Conservation (phyloP, 2,329 filamentous ascomycete species). For the Trichophaea hybrida region DNA sequence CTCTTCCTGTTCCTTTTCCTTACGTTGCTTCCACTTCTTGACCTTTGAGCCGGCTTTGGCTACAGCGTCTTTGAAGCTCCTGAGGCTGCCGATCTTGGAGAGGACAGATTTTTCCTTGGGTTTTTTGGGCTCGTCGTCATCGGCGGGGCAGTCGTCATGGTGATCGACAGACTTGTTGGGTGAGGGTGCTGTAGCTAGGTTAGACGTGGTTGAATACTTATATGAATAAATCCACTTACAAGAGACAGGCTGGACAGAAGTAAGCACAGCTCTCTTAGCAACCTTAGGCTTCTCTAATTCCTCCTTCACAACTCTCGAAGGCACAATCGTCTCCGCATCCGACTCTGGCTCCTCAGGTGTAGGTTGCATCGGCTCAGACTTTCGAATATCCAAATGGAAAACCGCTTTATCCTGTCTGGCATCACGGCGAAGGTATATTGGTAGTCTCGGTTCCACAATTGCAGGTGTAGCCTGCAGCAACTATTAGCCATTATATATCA, state of each 20-base stretch:
- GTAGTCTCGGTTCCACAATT: not conserved
- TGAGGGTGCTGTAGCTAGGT: not conserved
- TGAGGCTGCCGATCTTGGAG: slow-evolving; percentile 8
- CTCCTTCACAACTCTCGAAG: slow-evolving; percentile 4
- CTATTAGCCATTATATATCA: slow-evolving; percentile 13
- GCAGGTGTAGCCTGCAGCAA: slow-evolving; percentile 9
- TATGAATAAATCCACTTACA: not conserved
- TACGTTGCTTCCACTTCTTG: slow-evolving; percentile 9
- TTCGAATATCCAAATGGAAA: slow-evolving; percentile 7
- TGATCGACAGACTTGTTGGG: not conserved
- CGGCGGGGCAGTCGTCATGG: slow-evolving; percentile 1
- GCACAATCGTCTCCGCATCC: slow-evolving; percentile 1
- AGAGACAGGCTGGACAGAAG: slow-evolving; percentile 6
- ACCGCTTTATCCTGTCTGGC: not conserved
- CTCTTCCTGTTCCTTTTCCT: slow-evolving; percentile 6
- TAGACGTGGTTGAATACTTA: not conserved
- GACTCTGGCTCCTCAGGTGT: slow-evolving; percentile 9
- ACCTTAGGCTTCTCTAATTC: not conserved
- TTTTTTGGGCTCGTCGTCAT: slow-evolving; percentile 13
- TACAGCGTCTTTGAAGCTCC: not conserved
- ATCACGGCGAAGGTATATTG: not conserved
- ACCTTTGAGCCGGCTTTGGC: slow-evolving; percentile 2
- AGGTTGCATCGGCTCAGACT: slow-evolving; percentile 11
- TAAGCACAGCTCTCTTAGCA: not conserved
- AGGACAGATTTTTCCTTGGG: slow-evolving; percentile 10